Evolutionary conservation across 306 rosid genomes (phyloP).

Genomic region (Urtica urens): DNA sequence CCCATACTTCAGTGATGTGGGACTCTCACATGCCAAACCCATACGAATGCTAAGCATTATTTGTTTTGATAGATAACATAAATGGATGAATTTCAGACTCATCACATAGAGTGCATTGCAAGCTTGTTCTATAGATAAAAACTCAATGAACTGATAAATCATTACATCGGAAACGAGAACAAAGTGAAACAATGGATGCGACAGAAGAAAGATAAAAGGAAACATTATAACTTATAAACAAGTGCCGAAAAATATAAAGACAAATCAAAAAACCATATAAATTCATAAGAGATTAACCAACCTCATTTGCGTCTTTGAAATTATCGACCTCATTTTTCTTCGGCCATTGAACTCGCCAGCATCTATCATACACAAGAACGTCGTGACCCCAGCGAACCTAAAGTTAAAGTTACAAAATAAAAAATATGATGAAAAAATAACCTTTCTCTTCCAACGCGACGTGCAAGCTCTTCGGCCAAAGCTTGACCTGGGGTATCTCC

Average conservation of each 20-base stretch:
- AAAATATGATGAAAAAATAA: conserved; percentile 14
- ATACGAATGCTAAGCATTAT: too few relatives aligned
- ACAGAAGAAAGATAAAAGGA: background rate
- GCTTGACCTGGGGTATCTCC: conserved; percentile 97
- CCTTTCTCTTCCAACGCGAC: conserved; percentile 94
- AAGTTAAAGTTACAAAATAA: conserved; percentile 7
- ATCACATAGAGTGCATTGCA: background rate
- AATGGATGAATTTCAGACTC: background rate
- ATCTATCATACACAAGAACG: too few relatives aligned
- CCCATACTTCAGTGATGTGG: too few relatives aligned
- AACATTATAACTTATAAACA: background rate
- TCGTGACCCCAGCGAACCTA: conserved; percentile 1
- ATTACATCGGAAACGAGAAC: too few relatives aligned
- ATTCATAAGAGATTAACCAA: conserved; percentile 14
- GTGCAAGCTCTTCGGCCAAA: conserved; percentile 97
- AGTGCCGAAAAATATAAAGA: background rate
- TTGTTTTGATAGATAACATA: too few relatives aligned
- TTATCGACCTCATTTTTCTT: conserved; percentile 34
- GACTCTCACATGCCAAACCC: too few relatives aligned
- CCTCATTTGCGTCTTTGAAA: conserved; percentile 99
- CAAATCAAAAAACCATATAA: background rate
- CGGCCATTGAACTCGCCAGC: conserved; percentile 97
- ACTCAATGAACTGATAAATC: too few relatives aligned
- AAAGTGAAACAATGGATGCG: too few relatives aligned
- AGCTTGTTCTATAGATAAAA: too few relatives aligned